A percentile compares a stretch with the other conserved stretches of the same genome.
Evolutionary conservation across 202 grass and related monocot genomes (phyloP).

Genomic region (Digitaria exilis): DNA sequence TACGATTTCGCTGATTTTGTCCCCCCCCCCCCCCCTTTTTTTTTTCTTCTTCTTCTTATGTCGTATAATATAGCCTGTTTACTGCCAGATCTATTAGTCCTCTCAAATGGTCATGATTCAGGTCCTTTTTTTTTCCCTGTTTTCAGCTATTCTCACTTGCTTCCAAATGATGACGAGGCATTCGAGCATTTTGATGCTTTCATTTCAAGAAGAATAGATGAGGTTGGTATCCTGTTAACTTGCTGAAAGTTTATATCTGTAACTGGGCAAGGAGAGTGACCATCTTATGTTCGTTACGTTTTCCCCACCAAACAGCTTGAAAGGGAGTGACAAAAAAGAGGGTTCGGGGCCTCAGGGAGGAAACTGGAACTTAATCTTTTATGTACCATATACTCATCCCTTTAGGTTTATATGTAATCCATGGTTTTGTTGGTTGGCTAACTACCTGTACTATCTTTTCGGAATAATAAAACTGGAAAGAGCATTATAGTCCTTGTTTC

Average conservation of each 20-base stretch:
- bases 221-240: conserved; percentile 59
- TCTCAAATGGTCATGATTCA: conserved; percentile 23
- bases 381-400: background rate
- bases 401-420: background rate
- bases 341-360: background rate
- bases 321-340: background rate
- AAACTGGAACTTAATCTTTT: background rate
- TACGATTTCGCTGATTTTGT: background rate
- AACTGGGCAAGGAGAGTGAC: background rate
- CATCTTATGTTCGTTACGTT: background rate
- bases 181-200: conserved; percentile 89
- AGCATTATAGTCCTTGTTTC: background rate
- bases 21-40: too few relatives aligned
- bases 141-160: conserved; percentile 85
- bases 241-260: conserved; percentile 1
- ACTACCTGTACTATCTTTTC: background rate
- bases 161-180: conserved; percentile 96
- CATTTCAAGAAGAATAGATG: conserved; percentile 71
- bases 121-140: conserved; percentile 31
- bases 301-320: background rate
- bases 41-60: conserved; percentile 11
- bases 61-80: conserved; percentile 8
- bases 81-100: conserved; percentile 13
- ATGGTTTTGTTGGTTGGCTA: background rate
- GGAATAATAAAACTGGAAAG: background rate